Conservation (phyloP, 352 stramenopile genomes). For the Pythium pectinolyticum region DNA sequence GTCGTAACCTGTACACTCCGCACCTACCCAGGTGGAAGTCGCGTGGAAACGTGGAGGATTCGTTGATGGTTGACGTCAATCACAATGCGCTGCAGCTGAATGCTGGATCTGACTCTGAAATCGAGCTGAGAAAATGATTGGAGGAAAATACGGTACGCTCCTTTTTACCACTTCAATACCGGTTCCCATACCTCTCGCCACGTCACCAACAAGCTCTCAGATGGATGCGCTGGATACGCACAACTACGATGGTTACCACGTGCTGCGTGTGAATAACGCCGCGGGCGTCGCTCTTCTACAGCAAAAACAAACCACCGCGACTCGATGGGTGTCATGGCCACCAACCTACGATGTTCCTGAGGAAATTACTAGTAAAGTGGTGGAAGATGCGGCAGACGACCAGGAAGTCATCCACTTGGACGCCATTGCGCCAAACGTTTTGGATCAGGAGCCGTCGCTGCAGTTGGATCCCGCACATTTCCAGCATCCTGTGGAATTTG, state of each 20-base stretch:
- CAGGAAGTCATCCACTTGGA: slow-evolving; percentile 14
- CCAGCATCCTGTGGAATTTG: slow-evolving; percentile 22
- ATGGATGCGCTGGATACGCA: no score
- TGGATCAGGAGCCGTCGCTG: slow-evolving; percentile 10
- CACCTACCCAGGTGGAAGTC: no score
- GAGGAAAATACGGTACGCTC: not conserved
- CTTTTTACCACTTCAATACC: not conserved
- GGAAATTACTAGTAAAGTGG: not conserved
- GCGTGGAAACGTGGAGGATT: no score
- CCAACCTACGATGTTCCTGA: not conserved
- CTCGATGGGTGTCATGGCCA: slow-evolving; percentile 34
- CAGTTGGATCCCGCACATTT: slow-evolving; percentile 14
- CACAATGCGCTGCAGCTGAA: not conserved
- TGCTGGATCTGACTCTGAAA: not conserved
- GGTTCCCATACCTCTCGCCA: no score
- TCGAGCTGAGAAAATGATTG: not conserved
- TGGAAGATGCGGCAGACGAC: not conserved
- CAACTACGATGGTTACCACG: slow-evolving; percentile 17
- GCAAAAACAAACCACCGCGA: not conserved
- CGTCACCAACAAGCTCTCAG: no score
- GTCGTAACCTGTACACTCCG: not conserved
- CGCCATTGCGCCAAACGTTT: not conserved
- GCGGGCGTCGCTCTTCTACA: slow-evolving; percentile 38
- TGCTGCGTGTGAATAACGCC: slow-evolving; percentile 33
- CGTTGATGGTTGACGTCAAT: not conserved